Conservation (phyloP, 2,329 filamentous ascomycete genomes). For the Kalaharituber pfeilii region DNA sequence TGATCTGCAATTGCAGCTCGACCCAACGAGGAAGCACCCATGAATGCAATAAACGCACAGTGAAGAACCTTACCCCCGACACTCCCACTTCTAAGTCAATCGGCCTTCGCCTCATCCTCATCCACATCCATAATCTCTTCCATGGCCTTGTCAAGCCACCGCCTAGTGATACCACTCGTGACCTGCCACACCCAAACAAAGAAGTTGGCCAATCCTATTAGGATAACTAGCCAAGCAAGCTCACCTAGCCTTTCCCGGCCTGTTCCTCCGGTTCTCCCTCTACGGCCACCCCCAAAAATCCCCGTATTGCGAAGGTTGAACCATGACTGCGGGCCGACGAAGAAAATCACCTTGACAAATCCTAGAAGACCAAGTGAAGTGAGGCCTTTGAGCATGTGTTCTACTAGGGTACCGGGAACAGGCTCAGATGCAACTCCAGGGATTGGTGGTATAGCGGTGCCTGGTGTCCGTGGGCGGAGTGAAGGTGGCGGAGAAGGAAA, state of each 20-base stretch:
- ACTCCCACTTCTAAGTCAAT: neutral
- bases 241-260: slow-evolving; percentile 63
- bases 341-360: slow-evolving; percentile 61
- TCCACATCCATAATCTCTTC: slow-evolving; percentile 73
- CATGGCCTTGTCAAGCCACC: slow-evolving; percentile 57
- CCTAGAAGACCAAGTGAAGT: slow-evolving; percentile 78
- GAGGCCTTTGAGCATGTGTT: slow-evolving; percentile 78
- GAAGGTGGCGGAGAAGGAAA: slow-evolving; percentile 11
- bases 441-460: neutral
- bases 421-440: neutral
- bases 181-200: slow-evolving; percentile 65
- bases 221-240: slow-evolving; percentile 60
- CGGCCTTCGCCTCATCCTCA: slow-evolving; percentile 29
- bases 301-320: slow-evolving; percentile 52
- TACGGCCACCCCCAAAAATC: slow-evolving; percentile 34
- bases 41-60: too few species aligned
- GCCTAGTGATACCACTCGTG: slow-evolving; percentile 55
- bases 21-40: too few species aligned
- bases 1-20: too few species aligned
- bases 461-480: slow-evolving; percentile 3
- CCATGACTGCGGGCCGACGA: slow-evolving; percentile 58
- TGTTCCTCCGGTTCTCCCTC: slow-evolving; percentile 34
- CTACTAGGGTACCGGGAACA: slow-evolving; percentile 20
- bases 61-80: neutral
- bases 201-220: slow-evolving; percentile 63